Evolutionary conservation across 768 basidiomycete genomes (phyloP).

Genomic region (Clitopilus passeckerianus): DNA sequence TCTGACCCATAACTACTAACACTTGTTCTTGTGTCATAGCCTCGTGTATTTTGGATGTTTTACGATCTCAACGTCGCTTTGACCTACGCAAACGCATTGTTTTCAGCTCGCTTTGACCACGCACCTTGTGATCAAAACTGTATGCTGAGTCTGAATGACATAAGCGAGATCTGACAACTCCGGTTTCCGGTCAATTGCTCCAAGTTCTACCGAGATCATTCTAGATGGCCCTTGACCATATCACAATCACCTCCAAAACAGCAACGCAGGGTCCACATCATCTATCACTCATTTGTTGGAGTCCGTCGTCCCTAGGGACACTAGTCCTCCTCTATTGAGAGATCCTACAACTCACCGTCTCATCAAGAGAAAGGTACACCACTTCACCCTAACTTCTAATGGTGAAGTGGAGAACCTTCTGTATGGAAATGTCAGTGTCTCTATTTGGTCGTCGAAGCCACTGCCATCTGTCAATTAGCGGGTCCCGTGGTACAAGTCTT

Average conservation of each 20-base stretch:
- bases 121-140: slow-evolving; percentile 1
- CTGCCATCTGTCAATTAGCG: neutral
- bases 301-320: neutral
- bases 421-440: neutral
- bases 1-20: neutral
- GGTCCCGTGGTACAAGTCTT: neutral
- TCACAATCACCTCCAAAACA: neutral
- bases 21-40: neutral
- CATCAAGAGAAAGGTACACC: neutral
- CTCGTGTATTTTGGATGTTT: slow-evolving; percentile 18
- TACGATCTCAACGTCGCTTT: neutral
- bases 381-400: neutral
- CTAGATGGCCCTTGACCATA: neutral
- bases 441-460: neutral
- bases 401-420: neutral
- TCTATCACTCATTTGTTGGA: neutral
- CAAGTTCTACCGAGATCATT: slow-evolving; percentile 5
- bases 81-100: neutral
- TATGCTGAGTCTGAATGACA: neutral
- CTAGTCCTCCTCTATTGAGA: neutral
- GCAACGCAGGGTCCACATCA: neutral
- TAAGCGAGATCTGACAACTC: neutral
- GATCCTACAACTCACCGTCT: neutral
- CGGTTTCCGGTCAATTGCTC: slow-evolving; percentile 2
- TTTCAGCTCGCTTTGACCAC: neutral